Conservation (phyloP, 2,329 filamentous ascomycete species). For the Aulographum hederae region DNA sequence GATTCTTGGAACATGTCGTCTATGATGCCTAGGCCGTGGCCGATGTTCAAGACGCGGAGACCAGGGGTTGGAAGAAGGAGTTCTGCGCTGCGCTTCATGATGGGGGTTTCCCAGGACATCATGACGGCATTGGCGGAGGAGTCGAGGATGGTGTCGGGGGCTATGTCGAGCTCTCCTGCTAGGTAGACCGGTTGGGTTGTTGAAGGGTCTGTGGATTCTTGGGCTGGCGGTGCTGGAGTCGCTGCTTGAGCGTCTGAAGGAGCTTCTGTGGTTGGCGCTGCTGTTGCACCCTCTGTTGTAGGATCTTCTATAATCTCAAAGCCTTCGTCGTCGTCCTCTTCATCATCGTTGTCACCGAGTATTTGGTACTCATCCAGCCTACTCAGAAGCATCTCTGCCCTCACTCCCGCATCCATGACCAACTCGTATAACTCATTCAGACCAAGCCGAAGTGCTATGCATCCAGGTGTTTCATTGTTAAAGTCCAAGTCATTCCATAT, state of each 20-base stretch:
- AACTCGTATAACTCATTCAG: slow-evolving; percentile 56
- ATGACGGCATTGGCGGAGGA: slow-evolving; percentile 31
- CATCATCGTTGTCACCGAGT: slow-evolving; percentile 40
- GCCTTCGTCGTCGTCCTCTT: slow-evolving; percentile 27
- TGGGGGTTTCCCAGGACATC: slow-evolving; percentile 33
- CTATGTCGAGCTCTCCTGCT: slow-evolving; percentile 26
- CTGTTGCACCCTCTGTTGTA: slow-evolving; percentile 11
- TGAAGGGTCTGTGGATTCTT: neutral
- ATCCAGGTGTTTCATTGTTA: slow-evolving; percentile 80
- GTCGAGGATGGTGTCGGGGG: slow-evolving; percentile 18
- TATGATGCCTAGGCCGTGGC: slow-evolving; percentile 33
- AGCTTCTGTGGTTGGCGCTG: too few species aligned
- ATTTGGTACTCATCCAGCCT: slow-evolving; percentile 67
- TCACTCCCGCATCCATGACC: slow-evolving; percentile 76
- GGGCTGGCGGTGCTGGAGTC: neutral
- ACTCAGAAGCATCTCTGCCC: slow-evolving; percentile 73
- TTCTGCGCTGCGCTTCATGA: slow-evolving; percentile 28
- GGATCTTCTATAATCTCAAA: too few species aligned
- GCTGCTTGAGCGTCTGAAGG: neutral
- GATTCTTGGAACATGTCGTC: slow-evolving; percentile 27
- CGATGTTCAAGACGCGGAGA: slow-evolving; percentile 29
- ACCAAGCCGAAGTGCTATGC: slow-evolving; percentile 55
- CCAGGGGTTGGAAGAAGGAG: slow-evolving; percentile 19
- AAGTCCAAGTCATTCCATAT: slow-evolving; percentile 94
- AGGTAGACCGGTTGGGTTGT: slow-evolving; percentile 28